Conservation (phyloP, 768 basidiomycete species). For the Leccinum obscurum region DNA sequence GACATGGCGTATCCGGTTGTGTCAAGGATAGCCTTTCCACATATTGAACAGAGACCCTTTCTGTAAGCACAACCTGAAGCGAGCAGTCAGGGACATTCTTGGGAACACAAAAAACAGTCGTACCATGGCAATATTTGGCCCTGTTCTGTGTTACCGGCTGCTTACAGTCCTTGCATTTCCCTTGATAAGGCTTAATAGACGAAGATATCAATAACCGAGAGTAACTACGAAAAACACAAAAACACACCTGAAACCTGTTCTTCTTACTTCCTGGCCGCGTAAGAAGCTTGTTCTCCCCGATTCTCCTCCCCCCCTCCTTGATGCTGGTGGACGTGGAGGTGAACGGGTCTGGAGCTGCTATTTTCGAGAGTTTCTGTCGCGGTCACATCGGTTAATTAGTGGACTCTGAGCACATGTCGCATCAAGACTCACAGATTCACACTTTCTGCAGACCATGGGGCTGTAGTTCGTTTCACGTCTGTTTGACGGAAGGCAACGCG, state of each 20-base stretch:
- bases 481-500: neutral
- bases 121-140: slow-evolving; percentile 89
- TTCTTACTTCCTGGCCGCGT: slow-evolving; percentile 68
- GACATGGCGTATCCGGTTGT: slow-evolving; percentile 86
- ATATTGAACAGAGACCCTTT: slow-evolving; percentile 85
- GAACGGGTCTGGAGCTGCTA: slow-evolving; percentile 89
- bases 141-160: slow-evolving; percentile 80
- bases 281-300: slow-evolving; percentile 85
- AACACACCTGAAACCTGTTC: slow-evolving; percentile 72
- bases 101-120: slow-evolving; percentile 23
- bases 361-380: slow-evolving; percentile 81
- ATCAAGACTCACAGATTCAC: slow-evolving; percentile 58
- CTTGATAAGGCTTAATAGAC: slow-evolving; percentile 68
- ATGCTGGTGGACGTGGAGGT: slow-evolving; percentile 68
- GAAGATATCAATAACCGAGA: slow-evolving; percentile 1
- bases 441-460: slow-evolving; percentile 85
- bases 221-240: slow-evolving; percentile 14
- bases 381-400: neutral
- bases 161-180: slow-evolving; percentile 88
- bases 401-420: slow-evolving; percentile 13
- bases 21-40: slow-evolving; percentile 84
- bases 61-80: slow-evolving; percentile 79
- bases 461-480: slow-evolving; percentile 8
- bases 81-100: slow-evolving; percentile 7
- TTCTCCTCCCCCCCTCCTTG: slow-evolving; percentile 77